Conservation (phyloP, 106 monocot genomes). For the Apostasia shenzhenica region DNA sequence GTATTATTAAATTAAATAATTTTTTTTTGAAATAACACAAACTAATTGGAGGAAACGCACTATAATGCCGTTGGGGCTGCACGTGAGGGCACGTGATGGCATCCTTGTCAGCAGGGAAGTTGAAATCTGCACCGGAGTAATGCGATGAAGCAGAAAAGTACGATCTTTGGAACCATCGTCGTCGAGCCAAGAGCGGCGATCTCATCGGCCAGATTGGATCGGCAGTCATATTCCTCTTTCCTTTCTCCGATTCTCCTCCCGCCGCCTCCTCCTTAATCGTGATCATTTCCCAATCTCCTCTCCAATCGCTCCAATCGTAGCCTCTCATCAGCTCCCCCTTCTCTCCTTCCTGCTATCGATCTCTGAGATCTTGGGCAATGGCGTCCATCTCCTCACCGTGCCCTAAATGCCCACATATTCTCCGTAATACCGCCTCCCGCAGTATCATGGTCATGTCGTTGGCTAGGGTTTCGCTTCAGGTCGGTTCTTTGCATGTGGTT, state of each 20-base stretch:
- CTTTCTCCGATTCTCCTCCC: neutral
- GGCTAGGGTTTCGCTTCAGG: neutral
- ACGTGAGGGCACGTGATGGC: too few relatives aligned
- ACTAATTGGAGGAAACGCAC: too few relatives aligned
- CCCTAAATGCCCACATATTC: slow-evolving; percentile 4
- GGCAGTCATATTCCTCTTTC: neutral
- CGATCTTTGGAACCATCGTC: too few relatives aligned
- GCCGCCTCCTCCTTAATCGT: too few relatives aligned
- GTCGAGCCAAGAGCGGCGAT: too few relatives aligned
- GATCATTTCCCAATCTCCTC: neutral
- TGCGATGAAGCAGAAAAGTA: too few relatives aligned
- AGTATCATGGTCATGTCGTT: neutral
- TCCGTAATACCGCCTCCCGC: neutral
- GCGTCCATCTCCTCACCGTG: slow-evolving; percentile 5
- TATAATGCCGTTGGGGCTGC: too few relatives aligned
- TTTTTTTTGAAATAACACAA: too few relatives aligned
- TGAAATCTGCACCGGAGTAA: too few relatives aligned
- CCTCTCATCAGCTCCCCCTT: neutral
- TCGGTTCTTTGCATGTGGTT: neutral
- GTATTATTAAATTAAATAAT: too few relatives aligned
- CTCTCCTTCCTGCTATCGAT: neutral
- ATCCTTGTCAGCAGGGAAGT: too few relatives aligned
- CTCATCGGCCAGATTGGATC: too few relatives aligned
- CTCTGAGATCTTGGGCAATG: neutral
- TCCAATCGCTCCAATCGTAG: neutral